Conservation (phyloP, 805 yeast genomes). For the Metschnikowia similis region DNA sequence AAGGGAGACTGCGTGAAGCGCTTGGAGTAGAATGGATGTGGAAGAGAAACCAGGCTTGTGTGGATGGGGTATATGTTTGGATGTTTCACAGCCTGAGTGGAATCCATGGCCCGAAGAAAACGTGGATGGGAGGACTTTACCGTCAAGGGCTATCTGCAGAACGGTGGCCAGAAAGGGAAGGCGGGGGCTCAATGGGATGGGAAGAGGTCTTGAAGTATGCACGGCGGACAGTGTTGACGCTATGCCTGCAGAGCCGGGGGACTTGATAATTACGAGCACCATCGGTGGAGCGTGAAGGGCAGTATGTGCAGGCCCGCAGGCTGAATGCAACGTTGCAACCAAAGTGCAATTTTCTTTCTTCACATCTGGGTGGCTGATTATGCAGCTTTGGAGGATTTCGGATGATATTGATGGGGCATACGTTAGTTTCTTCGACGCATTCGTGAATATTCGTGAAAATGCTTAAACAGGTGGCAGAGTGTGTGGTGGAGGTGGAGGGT, state of each 20-base stretch:
- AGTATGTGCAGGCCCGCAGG: background rate
- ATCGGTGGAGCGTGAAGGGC: background rate
- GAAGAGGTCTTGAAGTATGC: background rate
- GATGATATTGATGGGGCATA: no score
- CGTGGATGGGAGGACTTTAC: background rate
- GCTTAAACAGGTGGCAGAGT: no score
- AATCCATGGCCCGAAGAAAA: slow-evolving; percentile 7
- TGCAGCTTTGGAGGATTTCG: no score
- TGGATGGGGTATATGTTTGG: background rate
- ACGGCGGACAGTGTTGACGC: slow-evolving; percentile 2
- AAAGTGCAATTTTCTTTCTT: no score
- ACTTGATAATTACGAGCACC: background rate
- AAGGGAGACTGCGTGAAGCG: slow-evolving; percentile 7
- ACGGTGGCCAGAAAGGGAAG: background rate
- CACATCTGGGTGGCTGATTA: no score
- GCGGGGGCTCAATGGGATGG: background rate
- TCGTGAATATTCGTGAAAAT: no score
- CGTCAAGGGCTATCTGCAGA: background rate
- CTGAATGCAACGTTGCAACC: background rate
- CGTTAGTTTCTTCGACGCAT: no score
- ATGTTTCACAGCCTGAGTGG: slow-evolving; percentile 7
- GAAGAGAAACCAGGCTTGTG: background rate
- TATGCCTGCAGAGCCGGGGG: slow-evolving; percentile 2
- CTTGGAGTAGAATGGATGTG: slow-evolving; percentile 8
- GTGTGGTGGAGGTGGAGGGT: no score